These are phyloP conservation scores for Cutaneotrichosporon mucoides DNA, from an alignment of 1,284 basidiomycete genomes.

Conservation along the genomic window DNA sequence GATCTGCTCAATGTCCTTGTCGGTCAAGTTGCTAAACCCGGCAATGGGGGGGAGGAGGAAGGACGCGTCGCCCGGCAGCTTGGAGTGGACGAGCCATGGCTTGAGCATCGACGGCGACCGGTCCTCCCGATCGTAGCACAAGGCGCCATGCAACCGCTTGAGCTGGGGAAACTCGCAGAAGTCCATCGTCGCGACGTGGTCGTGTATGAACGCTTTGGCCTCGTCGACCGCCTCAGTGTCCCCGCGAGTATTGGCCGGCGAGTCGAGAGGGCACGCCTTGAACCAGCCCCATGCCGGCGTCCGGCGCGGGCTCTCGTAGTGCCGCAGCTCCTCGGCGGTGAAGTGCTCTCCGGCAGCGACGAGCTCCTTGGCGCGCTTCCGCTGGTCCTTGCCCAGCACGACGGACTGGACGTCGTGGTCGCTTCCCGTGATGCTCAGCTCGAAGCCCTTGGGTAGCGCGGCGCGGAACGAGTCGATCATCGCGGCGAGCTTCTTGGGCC, in stretches of 20 bases:
- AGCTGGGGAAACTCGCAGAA: slow-evolving; percentile 52
- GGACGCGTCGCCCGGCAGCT: slow-evolving; percentile 45
- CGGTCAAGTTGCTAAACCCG: slow-evolving; percentile 42
- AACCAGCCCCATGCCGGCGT: slow-evolving; percentile 40
- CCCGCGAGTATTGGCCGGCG: slow-evolving; percentile 42
- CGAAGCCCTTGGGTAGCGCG: slow-evolving; percentile 36
- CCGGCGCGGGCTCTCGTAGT: slow-evolving; percentile 44
- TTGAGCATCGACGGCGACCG: slow-evolving; percentile 45
- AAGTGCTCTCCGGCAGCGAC: slow-evolving; percentile 45
- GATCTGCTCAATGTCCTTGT: slow-evolving; percentile 28
- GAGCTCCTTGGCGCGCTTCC: slow-evolving; percentile 45
- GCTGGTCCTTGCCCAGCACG: slow-evolving; percentile 49
- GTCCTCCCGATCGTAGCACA: slow-evolving; percentile 42
- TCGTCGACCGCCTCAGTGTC: slow-evolving; percentile 26
- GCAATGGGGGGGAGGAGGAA: slow-evolving; percentile 46
- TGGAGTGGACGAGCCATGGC: slow-evolving; percentile 46
- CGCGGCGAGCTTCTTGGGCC: slow-evolving; percentile 34
- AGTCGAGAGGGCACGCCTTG: slow-evolving; percentile 46
- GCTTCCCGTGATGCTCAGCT: slow-evolving; percentile 40
- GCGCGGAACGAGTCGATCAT: slow-evolving; percentile 42
- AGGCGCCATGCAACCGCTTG: slow-evolving; percentile 47
- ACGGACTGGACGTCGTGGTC: slow-evolving; percentile 47
- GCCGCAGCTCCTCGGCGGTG: slow-evolving; percentile 41
- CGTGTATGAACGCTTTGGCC: slow-evolving; percentile 47
- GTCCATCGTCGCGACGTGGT: slow-evolving; percentile 53